These are phyloP conservation scores for Daldinia grandis DNA, from an alignment of 495 filamentous ascomycete species.

Conservation along the genomic window DNA sequence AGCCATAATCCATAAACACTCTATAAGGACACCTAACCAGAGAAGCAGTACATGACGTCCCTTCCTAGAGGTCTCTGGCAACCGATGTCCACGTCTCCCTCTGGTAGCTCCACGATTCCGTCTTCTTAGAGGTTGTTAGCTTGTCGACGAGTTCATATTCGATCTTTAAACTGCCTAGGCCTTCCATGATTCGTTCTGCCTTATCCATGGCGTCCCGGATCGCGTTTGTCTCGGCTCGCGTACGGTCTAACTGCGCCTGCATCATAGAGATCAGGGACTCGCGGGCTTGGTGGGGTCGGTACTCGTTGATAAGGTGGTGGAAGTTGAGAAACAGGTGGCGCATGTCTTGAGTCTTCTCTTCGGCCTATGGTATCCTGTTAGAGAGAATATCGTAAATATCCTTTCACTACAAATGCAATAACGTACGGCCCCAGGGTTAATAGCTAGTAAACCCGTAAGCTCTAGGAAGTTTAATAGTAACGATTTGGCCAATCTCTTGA, in stretches of 20 bases:
- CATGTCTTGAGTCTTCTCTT: slow-evolving; percentile 77
- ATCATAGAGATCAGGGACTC: slow-evolving; percentile 91
- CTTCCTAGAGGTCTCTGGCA: slow-evolving; percentile 9
- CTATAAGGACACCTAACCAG: not conserved
- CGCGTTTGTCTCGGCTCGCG: slow-evolving; percentile 78
- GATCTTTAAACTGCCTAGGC: slow-evolving; percentile 61
- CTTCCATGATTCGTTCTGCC: slow-evolving; percentile 73
- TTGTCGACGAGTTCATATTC: slow-evolving; percentile 35
- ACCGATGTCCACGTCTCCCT: slow-evolving; percentile 20
- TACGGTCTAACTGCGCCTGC: slow-evolving; percentile 83
- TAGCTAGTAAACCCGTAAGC: slow-evolving; percentile 72
- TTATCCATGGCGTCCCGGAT: slow-evolving; percentile 76
- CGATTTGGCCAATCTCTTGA: slow-evolving; percentile 81
- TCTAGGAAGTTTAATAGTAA: slow-evolving; percentile 86
- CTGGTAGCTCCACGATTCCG: slow-evolving; percentile 12
- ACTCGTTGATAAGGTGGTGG: slow-evolving; percentile 90
- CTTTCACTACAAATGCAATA: not conserved
- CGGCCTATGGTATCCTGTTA: slow-evolving; percentile 43
- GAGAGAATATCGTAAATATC: slow-evolving; percentile 1
- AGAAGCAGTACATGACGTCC: not conserved
- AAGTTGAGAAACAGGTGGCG: slow-evolving; percentile 84
- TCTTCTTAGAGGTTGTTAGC: slow-evolving; percentile 21
- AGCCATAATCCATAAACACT: not conserved
- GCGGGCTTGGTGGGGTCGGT: slow-evolving; percentile 92
- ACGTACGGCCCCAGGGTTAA: slow-evolving; percentile 65